These are phyloP conservation scores for Penstemon barbatus DNA, from an alignment of 257 asterid genomes.

Conservation along the genomic window DNA sequence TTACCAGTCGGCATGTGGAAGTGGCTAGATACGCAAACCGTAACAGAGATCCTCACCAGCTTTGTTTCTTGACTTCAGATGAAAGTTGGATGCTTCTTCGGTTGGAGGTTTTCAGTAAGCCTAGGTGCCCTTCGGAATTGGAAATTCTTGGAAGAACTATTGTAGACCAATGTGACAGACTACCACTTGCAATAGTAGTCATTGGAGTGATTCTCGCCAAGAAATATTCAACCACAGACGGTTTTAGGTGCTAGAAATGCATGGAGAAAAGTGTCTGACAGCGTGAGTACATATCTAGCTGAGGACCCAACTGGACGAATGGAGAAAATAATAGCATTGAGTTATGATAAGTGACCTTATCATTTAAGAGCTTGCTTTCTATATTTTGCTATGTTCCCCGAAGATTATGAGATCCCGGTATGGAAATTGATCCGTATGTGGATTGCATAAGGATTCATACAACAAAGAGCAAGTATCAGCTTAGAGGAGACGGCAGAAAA, in stretches of 20 bases:
- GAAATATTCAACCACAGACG: neutral
- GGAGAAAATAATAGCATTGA: conserved; percentile 36
- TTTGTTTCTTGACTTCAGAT: neutral
- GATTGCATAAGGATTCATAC: conserved; percentile 60
- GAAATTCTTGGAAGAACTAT: neutral
- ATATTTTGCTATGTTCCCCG: conserved; percentile 48
- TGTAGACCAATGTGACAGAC: conserved; percentile 41
- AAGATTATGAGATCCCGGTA: conserved; percentile 40
- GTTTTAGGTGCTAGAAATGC: conserved; percentile 9
- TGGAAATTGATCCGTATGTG: conserved; percentile 44
- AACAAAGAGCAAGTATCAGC: conserved; percentile 13
- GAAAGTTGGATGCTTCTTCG: neutral
- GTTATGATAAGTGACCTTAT: conserved; percentile 49
- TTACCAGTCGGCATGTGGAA: neutral
- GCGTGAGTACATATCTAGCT: conserved; percentile 21
- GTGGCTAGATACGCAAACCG: neutral
- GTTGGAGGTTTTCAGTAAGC: neutral
- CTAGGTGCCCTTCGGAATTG: neutral
- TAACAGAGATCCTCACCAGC: neutral
- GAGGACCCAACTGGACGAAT: conserved; percentile 10
- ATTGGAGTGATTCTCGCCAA: conserved; percentile 38
- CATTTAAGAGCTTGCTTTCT: conserved; percentile 51
- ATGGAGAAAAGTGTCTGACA: conserved; percentile 32
- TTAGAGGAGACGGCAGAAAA: conserved; percentile 47
- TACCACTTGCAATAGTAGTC: conserved; percentile 52